These are phyloP conservation scores for Licmophora abbreviata DNA, from an alignment of 108 stramenopile genomes.

Conservation along the genomic window DNA sequence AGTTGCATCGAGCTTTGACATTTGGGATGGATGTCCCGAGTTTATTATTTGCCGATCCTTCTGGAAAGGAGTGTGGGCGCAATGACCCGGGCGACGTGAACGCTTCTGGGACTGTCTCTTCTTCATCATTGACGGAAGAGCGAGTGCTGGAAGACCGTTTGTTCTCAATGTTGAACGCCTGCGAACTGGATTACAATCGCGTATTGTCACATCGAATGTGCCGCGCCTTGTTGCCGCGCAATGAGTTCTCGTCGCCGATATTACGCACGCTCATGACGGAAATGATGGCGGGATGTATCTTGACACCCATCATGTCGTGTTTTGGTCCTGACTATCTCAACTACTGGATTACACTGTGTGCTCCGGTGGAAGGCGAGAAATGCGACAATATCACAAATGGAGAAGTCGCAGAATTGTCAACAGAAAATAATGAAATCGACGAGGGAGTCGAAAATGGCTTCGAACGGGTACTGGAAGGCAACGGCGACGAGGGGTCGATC, in stretches of 20 bases:
- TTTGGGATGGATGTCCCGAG: slow-evolving; percentile 84
- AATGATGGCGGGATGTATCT: slow-evolving; percentile 49
- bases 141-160: slow-evolving; percentile 61
- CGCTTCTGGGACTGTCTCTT: background rate
- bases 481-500: no score
- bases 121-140: slow-evolving; percentile 18
- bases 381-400: background rate
- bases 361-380: slow-evolving; percentile 11
- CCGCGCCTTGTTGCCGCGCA: slow-evolving; percentile 41
- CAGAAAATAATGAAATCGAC: no score
- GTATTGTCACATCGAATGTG: slow-evolving; percentile 61
- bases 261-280: slow-evolving; percentile 55
- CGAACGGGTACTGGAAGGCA: no score
- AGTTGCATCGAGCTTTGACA: slow-evolving; percentile 70
- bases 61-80: slow-evolving; percentile 51
- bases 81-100: background rate
- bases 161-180: slow-evolving; percentile 48
- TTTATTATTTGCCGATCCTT: slow-evolving; percentile 72
- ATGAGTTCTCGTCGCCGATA: slow-evolving; percentile 55
- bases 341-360: slow-evolving; percentile 34
- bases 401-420: background rate
- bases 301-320: slow-evolving; percentile 62
- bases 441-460: no score
- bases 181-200: slow-evolving; percentile 81
- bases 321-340: slow-evolving; percentile 69